Evolutionary conservation across 2,329 filamentous ascomycete species (phyloP).

Genomic region (Calonectria pseudoturangicola): DNA sequence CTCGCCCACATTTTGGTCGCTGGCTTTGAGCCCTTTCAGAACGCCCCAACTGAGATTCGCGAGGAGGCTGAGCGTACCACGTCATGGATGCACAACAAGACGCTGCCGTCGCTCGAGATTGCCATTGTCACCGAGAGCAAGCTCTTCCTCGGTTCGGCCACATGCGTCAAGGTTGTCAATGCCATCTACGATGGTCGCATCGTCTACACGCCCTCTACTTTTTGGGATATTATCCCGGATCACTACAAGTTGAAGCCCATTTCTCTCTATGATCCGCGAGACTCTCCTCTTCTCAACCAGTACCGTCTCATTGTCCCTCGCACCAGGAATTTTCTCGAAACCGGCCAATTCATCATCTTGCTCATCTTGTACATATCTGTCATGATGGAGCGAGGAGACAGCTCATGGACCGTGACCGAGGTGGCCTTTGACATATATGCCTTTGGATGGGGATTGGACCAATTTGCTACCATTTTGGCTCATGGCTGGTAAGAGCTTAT

Average conservation of each 20-base stretch:
- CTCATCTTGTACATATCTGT: constrained; percentile 81
- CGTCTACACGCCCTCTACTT: constrained; percentile 87
- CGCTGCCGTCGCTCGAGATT: constrained; percentile 86
- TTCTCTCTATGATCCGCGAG: constrained; percentile 85
- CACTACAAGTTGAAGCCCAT: constrained; percentile 91
- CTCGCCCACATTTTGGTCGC: constrained; percentile 88
- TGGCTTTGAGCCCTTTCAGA: constrained; percentile 90
- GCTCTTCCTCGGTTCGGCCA: constrained; percentile 83
- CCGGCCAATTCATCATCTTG: constrained; percentile 82
- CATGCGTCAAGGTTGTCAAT: constrained; percentile 87
- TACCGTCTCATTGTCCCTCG: constrained; percentile 89
- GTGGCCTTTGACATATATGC: constrained; percentile 82
- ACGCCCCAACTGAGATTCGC: constrained; percentile 81
- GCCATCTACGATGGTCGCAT: constrained; percentile 88
- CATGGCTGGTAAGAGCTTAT: constrained; percentile 74
- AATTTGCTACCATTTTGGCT: constrained; percentile 84
- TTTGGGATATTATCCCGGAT: constrained; percentile 89
- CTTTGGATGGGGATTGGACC: constrained; percentile 86
- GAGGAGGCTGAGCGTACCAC: constrained; percentile 72
- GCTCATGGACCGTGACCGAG: constrained; percentile 75
- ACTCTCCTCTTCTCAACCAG: constrained; percentile 86
- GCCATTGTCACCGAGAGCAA: constrained; percentile 90
- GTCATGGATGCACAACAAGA: constrained; percentile 71
- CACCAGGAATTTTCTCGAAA: constrained; percentile 84
- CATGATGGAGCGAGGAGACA: constrained; percentile 81